phyloP scores from a whole-genome alignment of 257 asterid genomes.

The Osmanthus fragrans region DNA sequence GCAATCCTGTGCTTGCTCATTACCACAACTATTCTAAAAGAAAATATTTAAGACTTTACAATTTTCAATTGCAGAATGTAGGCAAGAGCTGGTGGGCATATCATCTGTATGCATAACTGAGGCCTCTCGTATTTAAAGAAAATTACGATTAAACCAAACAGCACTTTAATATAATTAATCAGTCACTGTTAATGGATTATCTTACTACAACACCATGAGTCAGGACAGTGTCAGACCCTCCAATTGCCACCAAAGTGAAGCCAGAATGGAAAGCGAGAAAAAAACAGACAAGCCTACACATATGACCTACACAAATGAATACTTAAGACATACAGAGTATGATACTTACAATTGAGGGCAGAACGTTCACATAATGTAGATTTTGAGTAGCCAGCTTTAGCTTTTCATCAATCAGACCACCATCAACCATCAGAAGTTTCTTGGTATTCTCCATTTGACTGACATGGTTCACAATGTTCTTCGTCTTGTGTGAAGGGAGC shows the following conservation, averaged over 20 bases:
- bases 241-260: not conserved
- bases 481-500: slow-evolving; percentile 85
- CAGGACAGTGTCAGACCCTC: not conserved
- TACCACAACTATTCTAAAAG: not conserved
- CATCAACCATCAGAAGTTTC: slow-evolving; percentile 84
- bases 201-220: not conserved
- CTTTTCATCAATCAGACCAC: slow-evolving; percentile 69
- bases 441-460: slow-evolving; percentile 69
- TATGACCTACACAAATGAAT: not conserved
- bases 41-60: not conserved
- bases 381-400: slow-evolving; percentile 88
- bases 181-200: not conserved
- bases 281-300: not conserved
- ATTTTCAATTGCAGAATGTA: too few relatives aligned
- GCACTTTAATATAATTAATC: not conserved
- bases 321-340: not conserved
- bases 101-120: not conserved
- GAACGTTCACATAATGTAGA: slow-evolving; percentile 77
- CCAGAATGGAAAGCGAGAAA: not conserved
- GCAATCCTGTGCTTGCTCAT: not conserved
- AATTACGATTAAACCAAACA: not conserved
- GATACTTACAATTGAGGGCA: slow-evolving; percentile 83
- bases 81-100: not conserved
- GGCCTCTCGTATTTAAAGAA: not conserved
- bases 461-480: slow-evolving; percentile 68